Base-by-base conservation (phyloP, 257 asterid genomes). In the Solanum clarkiae region DNA sequence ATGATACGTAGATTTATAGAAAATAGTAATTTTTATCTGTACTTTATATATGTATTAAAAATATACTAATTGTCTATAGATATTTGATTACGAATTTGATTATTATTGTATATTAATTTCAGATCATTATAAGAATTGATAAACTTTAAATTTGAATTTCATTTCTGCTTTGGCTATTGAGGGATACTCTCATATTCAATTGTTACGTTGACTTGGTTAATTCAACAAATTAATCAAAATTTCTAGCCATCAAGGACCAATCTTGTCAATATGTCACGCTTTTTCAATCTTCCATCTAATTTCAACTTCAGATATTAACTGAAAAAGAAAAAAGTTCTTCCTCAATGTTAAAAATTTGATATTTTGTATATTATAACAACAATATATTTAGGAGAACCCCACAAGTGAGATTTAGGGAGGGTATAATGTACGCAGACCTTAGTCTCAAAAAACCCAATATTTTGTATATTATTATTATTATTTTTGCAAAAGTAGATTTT, bases 281-380 rank as follows among this genome's bases (percentile, higher is more conserved):
- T 26, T 65, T 0, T 65, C 20, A 6, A 65, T 65, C 6, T 24
- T 1, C 6, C 29, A 26, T 26, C 29, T 26, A 26, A 3, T 2
- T 26, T 16, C 29, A 4, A 65, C 12, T 0, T 15, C 5, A 1
- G 0, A 26, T 0, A 26, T 0, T 12, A 29, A 6, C 1, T 20
- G 13, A 24, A 57, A 59, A 57, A 8, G 20, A 8, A 24, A 5
- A 11, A 24, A 5, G 0, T 0, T 24, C 4, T 26, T 6, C 14
- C 2, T 13, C 20, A 65, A 26, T 2, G n/a, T 22, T 65, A 1
- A 26, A 66, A 66, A 66, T 6, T 26, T 29, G 22, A 66, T 3
- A 7, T 15, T 15, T 66, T 0, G 15, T 32, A 32, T 32, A 32
- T 32, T 32, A 32, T 2, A 29, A 29, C 4, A 32, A 32, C 36